Evolutionary conservation across 2,329 filamentous ascomycete species (phyloP), one percentile per base, ranked within the genome.

Genomic region (Dothistroma septosporum): DNA sequence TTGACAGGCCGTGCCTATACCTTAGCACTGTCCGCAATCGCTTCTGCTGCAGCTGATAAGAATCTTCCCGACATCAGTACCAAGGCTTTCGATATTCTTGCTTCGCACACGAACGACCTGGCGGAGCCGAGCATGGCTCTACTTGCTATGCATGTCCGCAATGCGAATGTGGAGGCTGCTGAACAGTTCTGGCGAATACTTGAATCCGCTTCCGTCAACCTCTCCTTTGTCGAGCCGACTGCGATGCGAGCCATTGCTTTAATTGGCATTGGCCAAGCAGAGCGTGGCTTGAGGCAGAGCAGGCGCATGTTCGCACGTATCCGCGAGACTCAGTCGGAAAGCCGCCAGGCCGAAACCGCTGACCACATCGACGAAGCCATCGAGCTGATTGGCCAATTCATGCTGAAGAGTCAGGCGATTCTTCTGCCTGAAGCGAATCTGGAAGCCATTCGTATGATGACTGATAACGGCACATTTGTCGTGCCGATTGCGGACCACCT

Each of bases 191-290:
- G 93, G 92, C 83, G 85, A 57, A 80, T 90, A 59, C 80, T 97
- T 47, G 78, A 81, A 57, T 85, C 83, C 64, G 83, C 80, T 44
- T 82, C 86, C 1, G 82, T 86, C 61, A 81, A 85, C 70, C 79
- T 82, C 55, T 82, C 85, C 35, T 88, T 95, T 75, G 89, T 96
- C 64, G 92, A 96, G 77, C 90, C 92, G 24, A 89, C 91, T 12
- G 85, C 90, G 60, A 96, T 97, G 91, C 96, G 93, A 71, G 86
- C 90, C 14, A 86, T 96, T 60, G 91, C 92, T 53, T 81, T 97
- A 75, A 89, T 97, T 72, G 89, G 90, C 57, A 91, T 90, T 64
- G 91, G 92, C 47, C 87, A 92, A 70, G 84, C 92, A 53, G 86
- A 88, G n/a, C 90, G 93, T 71, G 94, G 89, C 54, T 77, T 97